Evolutionary conservation across 768 basidiomycete species (phyloP).

Genomic region (Russula vinacea): DNA sequence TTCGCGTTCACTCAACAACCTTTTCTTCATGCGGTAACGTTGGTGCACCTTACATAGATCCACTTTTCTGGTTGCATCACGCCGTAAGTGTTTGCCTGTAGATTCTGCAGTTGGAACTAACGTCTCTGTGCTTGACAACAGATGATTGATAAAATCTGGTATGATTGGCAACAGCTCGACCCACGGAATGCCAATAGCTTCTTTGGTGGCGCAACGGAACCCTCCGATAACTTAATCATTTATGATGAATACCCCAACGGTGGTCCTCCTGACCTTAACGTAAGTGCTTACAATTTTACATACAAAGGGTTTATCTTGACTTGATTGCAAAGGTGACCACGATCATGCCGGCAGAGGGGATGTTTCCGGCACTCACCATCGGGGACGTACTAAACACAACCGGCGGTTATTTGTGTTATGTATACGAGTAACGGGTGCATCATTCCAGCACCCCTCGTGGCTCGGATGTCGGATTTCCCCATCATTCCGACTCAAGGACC

Average conservation of each 20-base stretch:
- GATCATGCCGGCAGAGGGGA: conserved; percentile 34
- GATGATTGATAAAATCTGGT: conserved; percentile 42
- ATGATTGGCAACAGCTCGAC: conserved; percentile 37
- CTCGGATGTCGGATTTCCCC: background rate
- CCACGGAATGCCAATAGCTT: conserved; percentile 33
- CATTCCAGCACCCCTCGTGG: background rate
- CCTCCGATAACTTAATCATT: conserved; percentile 29
- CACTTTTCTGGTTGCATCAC: conserved; percentile 40
- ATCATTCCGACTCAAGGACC: background rate
- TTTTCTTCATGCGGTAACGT: background rate
- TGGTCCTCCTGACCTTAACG: conserved; percentile 32
- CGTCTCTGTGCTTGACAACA: background rate
- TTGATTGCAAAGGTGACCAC: conserved; percentile 32
- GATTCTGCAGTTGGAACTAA: background rate
- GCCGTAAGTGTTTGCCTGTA: conserved; percentile 31
- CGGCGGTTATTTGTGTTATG: conserved; percentile 38
- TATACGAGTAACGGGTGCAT: conserved; percentile 34
- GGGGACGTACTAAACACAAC: conserved; percentile 37
- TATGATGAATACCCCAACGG: conserved; percentile 34
- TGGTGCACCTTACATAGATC: conserved; percentile 32
- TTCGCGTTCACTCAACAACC: background rate
- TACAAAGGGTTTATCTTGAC: background rate
- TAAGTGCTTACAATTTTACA: conserved; percentile 14
- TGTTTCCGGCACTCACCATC: conserved; percentile 33
- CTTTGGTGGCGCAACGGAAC: conserved; percentile 37